These are phyloP conservation scores for Fusarium sublunatum DNA, from an alignment of 2,329 filamentous ascomycete genomes.

Conservation along the genomic window DNA sequence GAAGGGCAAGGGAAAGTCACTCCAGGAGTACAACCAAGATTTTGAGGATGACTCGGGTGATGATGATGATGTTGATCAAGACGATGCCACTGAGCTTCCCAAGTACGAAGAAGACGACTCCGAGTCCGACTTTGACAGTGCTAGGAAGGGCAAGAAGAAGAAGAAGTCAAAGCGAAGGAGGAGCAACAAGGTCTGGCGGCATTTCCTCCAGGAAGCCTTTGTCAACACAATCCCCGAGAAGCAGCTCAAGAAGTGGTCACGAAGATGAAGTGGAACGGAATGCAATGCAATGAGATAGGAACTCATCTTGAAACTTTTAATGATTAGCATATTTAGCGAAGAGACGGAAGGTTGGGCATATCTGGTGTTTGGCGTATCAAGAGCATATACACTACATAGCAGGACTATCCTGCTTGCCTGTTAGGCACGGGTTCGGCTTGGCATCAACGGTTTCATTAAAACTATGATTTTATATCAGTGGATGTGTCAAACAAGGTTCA, in stretches of 20 bases:
- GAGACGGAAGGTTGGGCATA: conserved; percentile 22
- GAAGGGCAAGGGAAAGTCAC: conserved; percentile 41
- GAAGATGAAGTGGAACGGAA: conserved; percentile 26
- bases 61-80: conserved; percentile 37
- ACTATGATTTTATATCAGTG: conserved; percentile 4
- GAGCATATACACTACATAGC: conserved; percentile 1
- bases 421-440: background rate
- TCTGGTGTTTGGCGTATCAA: conserved; percentile 33
- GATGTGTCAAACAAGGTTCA: conserved; percentile 4
- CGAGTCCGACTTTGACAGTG: conserved; percentile 20
- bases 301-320: conserved; percentile 14
- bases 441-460: conserved; percentile 5
- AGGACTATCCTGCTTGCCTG: background rate
- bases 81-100: conserved; percentile 30
- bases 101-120: conserved; percentile 39
- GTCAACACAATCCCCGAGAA: conserved; percentile 76
- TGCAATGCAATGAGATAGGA: conserved; percentile 6
- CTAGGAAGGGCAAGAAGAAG: conserved; percentile 45
- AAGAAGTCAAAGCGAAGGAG: conserved; percentile 59
- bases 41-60: conserved; percentile 48
- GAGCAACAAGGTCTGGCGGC: conserved; percentile 77
- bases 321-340: conserved; percentile 37
- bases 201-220: conserved; percentile 83
- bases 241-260: conserved; percentile 66
- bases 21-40: conserved; percentile 32